Evolutionary conservation across 768 basidiomycete genomes (phyloP).

Genomic region (Lactarius indigo): DNA sequence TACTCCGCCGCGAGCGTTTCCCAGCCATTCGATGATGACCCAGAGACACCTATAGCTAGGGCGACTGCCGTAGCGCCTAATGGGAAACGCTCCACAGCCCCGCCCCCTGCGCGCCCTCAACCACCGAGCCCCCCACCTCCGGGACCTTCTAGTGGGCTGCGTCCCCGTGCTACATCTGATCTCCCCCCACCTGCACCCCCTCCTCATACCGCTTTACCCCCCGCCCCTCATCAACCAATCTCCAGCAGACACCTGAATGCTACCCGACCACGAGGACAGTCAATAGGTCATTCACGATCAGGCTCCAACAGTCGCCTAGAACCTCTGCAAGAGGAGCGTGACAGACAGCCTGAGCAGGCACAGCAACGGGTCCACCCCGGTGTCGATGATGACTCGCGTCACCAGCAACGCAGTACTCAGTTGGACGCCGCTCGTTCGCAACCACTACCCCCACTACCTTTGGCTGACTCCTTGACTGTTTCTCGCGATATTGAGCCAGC

Average conservation of each 20-base stretch:
- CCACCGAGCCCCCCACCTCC: slow-evolving; percentile 26
- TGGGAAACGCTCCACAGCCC: slow-evolving; percentile 23
- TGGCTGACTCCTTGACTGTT: slow-evolving; percentile 59
- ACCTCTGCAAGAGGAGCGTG: slow-evolving; percentile 59
- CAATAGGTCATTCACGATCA: slow-evolving; percentile 50
- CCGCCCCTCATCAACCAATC: slow-evolving; percentile 43
- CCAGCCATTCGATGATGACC: slow-evolving; percentile 15
- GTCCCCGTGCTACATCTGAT: slow-evolving; percentile 54
- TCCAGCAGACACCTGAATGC: slow-evolving; percentile 37
- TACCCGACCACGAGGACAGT: slow-evolving; percentile 45
- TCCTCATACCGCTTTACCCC: slow-evolving; percentile 57
- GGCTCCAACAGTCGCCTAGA: slow-evolving; percentile 56
- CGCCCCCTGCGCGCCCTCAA: slow-evolving; percentile 28
- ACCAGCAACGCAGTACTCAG: slow-evolving; percentile 22
- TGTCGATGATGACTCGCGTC: slow-evolving; percentile 31
- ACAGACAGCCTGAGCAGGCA: slow-evolving; percentile 35
- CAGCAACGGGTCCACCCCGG: slow-evolving; percentile 32
- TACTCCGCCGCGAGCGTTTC: slow-evolving; percentile 25
- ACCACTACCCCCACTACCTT: slow-evolving; percentile 55
- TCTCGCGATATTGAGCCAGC: slow-evolving; percentile 13
- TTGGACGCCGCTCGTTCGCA: slow-evolving; percentile 16
- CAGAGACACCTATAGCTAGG: slow-evolving; percentile 20
- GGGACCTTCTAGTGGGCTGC: slow-evolving; percentile 25
- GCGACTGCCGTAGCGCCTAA: background rate
- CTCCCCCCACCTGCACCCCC: slow-evolving; percentile 66